Conservation (phyloP, 306 rosid genomes). For the Cucumis cinereus region DNA sequence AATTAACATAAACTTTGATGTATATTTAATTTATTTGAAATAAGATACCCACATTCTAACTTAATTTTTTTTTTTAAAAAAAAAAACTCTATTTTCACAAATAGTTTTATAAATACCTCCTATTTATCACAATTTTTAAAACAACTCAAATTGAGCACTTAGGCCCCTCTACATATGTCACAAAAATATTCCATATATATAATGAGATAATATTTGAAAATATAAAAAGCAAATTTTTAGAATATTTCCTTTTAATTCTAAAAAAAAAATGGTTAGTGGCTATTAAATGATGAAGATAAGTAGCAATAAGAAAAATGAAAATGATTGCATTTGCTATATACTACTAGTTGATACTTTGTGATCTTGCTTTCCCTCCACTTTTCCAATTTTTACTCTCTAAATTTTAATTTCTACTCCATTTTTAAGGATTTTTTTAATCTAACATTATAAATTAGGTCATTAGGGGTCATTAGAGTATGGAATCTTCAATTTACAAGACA, state of each 20-base stretch:
- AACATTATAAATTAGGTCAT: too few relatives aligned
- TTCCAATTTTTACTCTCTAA: background rate
- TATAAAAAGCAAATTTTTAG: background rate
- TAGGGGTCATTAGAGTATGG: too few relatives aligned
- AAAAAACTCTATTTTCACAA: too few relatives aligned
- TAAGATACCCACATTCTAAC: too few relatives aligned
- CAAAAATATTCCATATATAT: background rate
- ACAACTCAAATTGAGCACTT: too few relatives aligned
- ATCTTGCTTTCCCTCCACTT: too few relatives aligned
- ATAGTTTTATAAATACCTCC: too few relatives aligned
- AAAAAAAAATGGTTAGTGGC: background rate
- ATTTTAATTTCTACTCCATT: background rate
- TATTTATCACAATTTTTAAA: too few relatives aligned
- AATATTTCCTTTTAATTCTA: background rate
- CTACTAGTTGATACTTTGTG: too few relatives aligned
- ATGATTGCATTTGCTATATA: background rate
- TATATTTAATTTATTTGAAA: too few relatives aligned
- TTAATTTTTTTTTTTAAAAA: too few relatives aligned
- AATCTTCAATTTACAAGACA: background rate
- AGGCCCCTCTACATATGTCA: background rate
- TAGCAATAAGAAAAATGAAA: background rate
- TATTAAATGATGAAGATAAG: slow-evolving; percentile 1
- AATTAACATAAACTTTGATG: too few relatives aligned
- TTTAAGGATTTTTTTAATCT: background rate
- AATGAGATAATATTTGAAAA: background rate